Base-by-base conservation (phyloP, 2,329 filamentous ascomycete species). In the Sclerotinia borealis region DNA sequence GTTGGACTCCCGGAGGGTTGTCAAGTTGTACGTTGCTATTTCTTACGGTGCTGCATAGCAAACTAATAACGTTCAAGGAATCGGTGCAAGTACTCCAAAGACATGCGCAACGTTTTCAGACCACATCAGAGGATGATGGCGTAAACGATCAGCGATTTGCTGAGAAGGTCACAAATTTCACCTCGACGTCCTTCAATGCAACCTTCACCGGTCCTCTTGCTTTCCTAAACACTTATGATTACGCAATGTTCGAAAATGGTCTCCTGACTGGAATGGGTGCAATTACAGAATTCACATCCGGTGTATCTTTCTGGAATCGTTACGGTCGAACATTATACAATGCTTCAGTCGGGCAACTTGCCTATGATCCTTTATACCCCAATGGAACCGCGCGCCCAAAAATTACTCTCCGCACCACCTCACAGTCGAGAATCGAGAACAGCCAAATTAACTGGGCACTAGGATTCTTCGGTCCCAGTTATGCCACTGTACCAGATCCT, bases 321-420 rank as follows among this genome's bases (percentile, higher is more conserved):
- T 85, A 85, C 65, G 83, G 83, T 5, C 75, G 83, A 31, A 78
- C 78, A 5, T 70, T 85, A 36, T 85, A 79, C 71, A 79, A 82
- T 62, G 79, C 82, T 1, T 75, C 75, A 10, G 67, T 73, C 5
- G 80, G 77, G 9, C 80, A 83, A 66, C 67, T 81, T 1, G 72
- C 77, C 2, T 85, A 83, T 75, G 78, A 80, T 67, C 71, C 76
- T 17, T 76, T 70, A 52, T 80, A 74, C 63, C 68, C 75, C 34
- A 80, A 81, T 63, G 78, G 79, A 13, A 82, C 79, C 19, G 74
- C 75, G 9, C 75, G 80, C 9, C 75, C 78, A 0, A 81, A 80
- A 71, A 78, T 82, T 0, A 77, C 83, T 0, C 75, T 85, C 52
- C 76, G 83, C 31, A 84, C 82, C 0, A 85, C 83, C 0, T 76